Evolutionary conservation across 2,329 filamentous ascomycete genomes (phyloP).

Genomic region (Microdochium nivale): DNA sequence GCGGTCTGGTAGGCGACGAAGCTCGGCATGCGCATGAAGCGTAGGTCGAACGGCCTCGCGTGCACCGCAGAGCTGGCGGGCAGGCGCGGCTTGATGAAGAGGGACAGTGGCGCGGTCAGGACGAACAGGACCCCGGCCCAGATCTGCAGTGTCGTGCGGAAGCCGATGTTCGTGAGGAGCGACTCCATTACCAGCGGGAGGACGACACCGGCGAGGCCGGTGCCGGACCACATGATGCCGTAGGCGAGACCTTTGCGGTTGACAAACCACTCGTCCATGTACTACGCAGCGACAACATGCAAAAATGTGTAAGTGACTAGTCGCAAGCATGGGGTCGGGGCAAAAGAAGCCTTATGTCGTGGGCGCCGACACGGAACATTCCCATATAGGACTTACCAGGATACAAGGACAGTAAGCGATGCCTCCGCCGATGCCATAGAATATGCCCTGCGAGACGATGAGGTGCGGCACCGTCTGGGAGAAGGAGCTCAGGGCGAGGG

Average conservation of each 20-base stretch:
- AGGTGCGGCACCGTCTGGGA: slow-evolving; percentile 42
- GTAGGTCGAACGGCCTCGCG: slow-evolving; percentile 29
- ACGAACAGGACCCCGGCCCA: slow-evolving; percentile 43
- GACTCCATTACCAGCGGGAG: slow-evolving; percentile 43
- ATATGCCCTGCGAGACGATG: slow-evolving; percentile 50
- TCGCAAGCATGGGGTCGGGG: too few relatives aligned
- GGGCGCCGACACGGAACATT: too few relatives aligned
- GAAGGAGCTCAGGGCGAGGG: slow-evolving; percentile 43
- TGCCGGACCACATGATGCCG: slow-evolving; percentile 54
- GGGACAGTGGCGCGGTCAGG: slow-evolving; percentile 45
- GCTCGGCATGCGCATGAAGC: slow-evolving; percentile 42
- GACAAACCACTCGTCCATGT: slow-evolving; percentile 56
- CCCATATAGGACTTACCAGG: slow-evolving; percentile 14
- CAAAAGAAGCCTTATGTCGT: too few relatives aligned
- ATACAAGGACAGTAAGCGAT: slow-evolving; percentile 48
- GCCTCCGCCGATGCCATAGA: slow-evolving; percentile 50
- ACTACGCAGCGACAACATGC: slow-evolving; percentile 19
- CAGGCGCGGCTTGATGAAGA: slow-evolving; percentile 47
- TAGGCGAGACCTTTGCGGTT: slow-evolving; percentile 49
- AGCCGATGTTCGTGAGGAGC: slow-evolving; percentile 41
- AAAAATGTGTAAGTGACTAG: too few relatives aligned
- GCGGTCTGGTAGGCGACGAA: slow-evolving; percentile 50
- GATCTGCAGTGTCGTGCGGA: slow-evolving; percentile 42
- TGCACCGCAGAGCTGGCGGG: slow-evolving; percentile 29
- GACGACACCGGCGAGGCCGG: slow-evolving; percentile 39